A percentile compares a stretch with the other conserved stretches of the same genome.
Evolutionary conservation across 192 early-diverging fungal genomes (phyloP).

Genomic region (Mortierella antarctica): DNA sequence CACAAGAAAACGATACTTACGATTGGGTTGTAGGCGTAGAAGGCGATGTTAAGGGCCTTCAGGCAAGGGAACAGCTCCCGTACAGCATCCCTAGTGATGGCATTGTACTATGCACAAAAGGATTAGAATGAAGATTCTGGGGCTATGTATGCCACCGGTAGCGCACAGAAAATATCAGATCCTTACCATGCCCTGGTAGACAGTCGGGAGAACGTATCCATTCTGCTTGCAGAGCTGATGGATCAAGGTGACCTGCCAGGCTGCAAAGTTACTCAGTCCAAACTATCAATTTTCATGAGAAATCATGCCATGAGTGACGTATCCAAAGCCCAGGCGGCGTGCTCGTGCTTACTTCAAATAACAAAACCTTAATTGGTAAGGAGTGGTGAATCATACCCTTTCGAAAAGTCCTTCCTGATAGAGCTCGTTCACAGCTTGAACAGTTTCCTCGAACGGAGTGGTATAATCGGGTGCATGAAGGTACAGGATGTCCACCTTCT

Average conservation of each 20-base stretch:
- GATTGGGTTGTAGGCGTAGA: slow-evolving; percentile 75
- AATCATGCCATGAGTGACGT: not conserved
- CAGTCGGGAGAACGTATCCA: slow-evolving; percentile 48
- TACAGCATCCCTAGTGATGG: slow-evolving; percentile 53
- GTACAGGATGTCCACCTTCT: slow-evolving; percentile 71
- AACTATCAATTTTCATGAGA: slow-evolving; percentile 18
- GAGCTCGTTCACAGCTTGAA: slow-evolving; percentile 66
- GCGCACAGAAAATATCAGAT: not conserved
- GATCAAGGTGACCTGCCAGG: slow-evolving; percentile 45
- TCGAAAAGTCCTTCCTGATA: slow-evolving; percentile 64
- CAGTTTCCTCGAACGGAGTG: slow-evolving; percentile 62
- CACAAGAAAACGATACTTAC: slow-evolving; percentile 1
- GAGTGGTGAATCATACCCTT: slow-evolving; percentile 27
- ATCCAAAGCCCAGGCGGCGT: not conserved
- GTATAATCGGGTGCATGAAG: slow-evolving; percentile 69
- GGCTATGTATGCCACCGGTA: not conserved
- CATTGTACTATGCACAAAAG: slow-evolving; percentile 42
- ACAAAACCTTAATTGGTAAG: not conserved
- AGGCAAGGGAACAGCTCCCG: slow-evolving; percentile 69
- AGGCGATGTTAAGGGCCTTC: slow-evolving; percentile 62
- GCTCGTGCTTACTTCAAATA: no score
- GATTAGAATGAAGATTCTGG: not conserved
- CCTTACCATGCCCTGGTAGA: slow-evolving; percentile 52
- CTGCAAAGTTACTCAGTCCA: slow-evolving; percentile 46
- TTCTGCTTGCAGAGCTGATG: slow-evolving; percentile 44